Percentiles rank a stretch among this genome's conserved stretches.
Conservation (phyloP, 139 green algal species). For the Trebouxia sp. region DNA sequence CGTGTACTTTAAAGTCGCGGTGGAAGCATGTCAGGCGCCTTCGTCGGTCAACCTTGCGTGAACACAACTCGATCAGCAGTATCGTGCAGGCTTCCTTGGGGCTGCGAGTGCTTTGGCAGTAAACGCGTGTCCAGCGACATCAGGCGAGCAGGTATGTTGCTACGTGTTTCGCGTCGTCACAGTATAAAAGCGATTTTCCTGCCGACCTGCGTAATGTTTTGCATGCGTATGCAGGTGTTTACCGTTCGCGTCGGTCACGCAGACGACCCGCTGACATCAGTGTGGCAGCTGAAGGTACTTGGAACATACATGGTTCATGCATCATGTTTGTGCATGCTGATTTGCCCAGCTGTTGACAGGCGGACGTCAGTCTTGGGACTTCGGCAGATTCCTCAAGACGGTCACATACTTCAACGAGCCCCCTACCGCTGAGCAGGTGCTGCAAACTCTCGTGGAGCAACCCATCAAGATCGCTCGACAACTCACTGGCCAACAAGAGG, state of each 20-base stretch:
- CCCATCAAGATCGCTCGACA: conserved; percentile 26
- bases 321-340: too few relatives aligned
- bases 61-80: background rate
- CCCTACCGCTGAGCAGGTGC: conserved; percentile 36
- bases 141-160: too few relatives aligned
- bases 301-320: too few relatives aligned
- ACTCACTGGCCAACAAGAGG: conserved; percentile 16
- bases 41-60: background rate
- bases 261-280: too few relatives aligned
- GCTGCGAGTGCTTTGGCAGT: background rate
- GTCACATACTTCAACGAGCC: conserved; percentile 80
- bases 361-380: conserved; percentile 72
- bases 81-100: background rate
- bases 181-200: too few relatives aligned
- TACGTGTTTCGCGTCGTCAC: too few relatives aligned
- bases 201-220: too few relatives aligned
- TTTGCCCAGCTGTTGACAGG: background rate
- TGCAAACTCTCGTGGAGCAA: conserved; percentile 34
- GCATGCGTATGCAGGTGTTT: too few relatives aligned
- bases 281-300: conserved; percentile 1
- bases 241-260: too few relatives aligned
- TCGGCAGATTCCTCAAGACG: conserved; percentile 78
- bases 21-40: too few relatives aligned
- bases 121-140: too few relatives aligned
- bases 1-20: too few relatives aligned